phyloP scores from a whole-genome alignment of 495 filamentous ascomycete species.

The Neurospora pannonica region DNA sequence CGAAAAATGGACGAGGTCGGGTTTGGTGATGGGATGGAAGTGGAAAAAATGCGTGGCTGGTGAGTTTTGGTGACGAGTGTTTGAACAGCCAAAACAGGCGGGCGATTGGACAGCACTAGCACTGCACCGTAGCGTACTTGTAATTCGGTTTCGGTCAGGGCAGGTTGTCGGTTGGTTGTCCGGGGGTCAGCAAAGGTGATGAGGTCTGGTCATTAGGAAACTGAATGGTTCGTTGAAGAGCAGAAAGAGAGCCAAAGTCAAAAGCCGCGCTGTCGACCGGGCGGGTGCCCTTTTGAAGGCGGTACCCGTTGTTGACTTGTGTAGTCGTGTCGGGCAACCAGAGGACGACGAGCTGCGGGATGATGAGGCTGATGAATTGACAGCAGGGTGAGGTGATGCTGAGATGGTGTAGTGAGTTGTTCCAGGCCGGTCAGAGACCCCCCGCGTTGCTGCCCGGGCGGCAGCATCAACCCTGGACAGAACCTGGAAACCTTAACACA shows the following conservation, averaged over 20 bases:
- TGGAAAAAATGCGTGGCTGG: slow-evolving; percentile 22
- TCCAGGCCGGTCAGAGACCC: slow-evolving; percentile 1
- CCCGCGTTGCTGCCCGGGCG: slow-evolving; percentile 1
- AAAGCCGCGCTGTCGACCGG: slow-evolving; percentile 1
- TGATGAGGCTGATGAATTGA: neutral
- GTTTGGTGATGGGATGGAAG: neutral
- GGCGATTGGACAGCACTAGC: slow-evolving; percentile 4
- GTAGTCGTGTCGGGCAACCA: slow-evolving; percentile 18
- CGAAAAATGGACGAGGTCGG: slow-evolving; percentile 21
- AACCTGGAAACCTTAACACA: neutral
- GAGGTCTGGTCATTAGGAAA: slow-evolving; percentile 5
- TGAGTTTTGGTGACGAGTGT: slow-evolving; percentile 10
- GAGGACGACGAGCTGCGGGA: slow-evolving; percentile 4
- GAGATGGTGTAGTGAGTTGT: neutral
- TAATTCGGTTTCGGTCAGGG: neutral
- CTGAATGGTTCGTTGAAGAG: slow-evolving; percentile 2
- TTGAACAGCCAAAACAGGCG: neutral
- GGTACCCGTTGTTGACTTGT: neutral
- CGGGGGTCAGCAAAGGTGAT: slow-evolving; percentile 1
- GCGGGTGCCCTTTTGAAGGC: neutral
- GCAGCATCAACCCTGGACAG: neutral
- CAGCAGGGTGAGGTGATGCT: neutral
- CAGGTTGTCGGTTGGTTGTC: slow-evolving; percentile 1
- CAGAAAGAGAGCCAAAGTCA: neutral
- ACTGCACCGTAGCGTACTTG: neutral